These are phyloP conservation scores for Sporodiniella umbellata DNA, from an alignment of 371 early-diverging fungal genomes.

Conservation along the genomic window DNA sequence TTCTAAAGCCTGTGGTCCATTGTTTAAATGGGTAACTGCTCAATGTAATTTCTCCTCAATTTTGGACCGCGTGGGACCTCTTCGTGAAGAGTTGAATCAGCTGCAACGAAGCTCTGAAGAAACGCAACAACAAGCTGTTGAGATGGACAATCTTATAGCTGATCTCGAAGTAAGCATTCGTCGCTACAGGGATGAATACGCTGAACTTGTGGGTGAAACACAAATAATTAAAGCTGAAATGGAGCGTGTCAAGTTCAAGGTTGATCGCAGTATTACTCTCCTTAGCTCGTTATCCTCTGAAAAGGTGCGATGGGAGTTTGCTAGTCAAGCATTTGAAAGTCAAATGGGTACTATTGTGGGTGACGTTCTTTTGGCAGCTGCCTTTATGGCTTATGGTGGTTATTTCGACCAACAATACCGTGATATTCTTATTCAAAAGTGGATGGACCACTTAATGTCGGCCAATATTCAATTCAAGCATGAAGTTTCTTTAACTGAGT, in stretches of 20 bases:
- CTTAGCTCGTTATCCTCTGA: slow-evolving; percentile 93
- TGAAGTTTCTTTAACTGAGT: slow-evolving; percentile 87
- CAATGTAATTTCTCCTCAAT: slow-evolving; percentile 93
- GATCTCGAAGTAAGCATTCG: slow-evolving; percentile 88
- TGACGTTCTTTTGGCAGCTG: slow-evolving; percentile 91
- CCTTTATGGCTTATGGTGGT: slow-evolving; percentile 95
- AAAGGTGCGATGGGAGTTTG: slow-evolving; percentile 89
- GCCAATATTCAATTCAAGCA: slow-evolving; percentile 80
- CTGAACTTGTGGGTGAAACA: slow-evolving; percentile 90
- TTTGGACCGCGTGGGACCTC: slow-evolving; percentile 91
- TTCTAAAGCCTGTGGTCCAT: slow-evolving; percentile 98
- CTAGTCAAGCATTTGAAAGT: slow-evolving; percentile 88
- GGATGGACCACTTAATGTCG: slow-evolving; percentile 74
- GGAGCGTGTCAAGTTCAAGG: slow-evolving; percentile 91
- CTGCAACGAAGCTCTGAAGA: slow-evolving; percentile 80
- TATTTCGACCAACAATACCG: slow-evolving; percentile 97
- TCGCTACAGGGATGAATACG: slow-evolving; percentile 95
- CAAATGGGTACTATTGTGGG: slow-evolving; percentile 99
- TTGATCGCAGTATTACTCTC: slow-evolving; percentile 87
- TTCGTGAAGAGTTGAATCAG: slow-evolving; percentile 87
- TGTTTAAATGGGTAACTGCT: slow-evolving; percentile 97
- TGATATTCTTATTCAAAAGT: slow-evolving; percentile 71
- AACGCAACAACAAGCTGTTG: slow-evolving; percentile 68
- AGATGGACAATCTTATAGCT: slow-evolving; percentile 77
- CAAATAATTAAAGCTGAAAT: slow-evolving; percentile 93